Evolutionary conservation across 2,329 filamentous ascomycete genomes (phyloP), one percentile per base, ranked within the genome.

Genomic region (Alternaria tenuissima): DNA sequence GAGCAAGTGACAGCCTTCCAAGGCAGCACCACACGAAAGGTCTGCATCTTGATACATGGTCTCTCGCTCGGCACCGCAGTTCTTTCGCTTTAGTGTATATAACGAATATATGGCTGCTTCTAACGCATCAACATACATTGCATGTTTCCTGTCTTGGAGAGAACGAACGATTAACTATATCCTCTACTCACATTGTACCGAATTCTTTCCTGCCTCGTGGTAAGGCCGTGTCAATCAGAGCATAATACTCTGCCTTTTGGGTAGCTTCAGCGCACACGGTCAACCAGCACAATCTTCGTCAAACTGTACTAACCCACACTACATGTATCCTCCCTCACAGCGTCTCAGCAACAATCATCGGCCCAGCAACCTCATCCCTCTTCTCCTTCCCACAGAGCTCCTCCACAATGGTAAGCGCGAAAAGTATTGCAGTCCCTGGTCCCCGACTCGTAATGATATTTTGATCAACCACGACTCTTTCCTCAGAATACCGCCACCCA

Each of bases 291-390:
- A 26, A 7, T 26, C 24, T 26, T 26, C 24, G 2, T 26, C 24
- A 26, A 26, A 26, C 5, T 26, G 24, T 26, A 26, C 34, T n/a
- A 38, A 14, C 36, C n/a, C n/a, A 39, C 36, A 39, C 3, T 12
- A 20, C n/a, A 22, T 26, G 5, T 7, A n/a, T 12, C 24, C 5
- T 20, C 14, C n/a, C 49, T 61, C 55, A 76, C 41, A 76, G 32
- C 2, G 62, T 70, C 52, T 70, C 63, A 32, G 72, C 69, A 39
- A 82, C 74, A 63, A 86, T 76, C 72, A 83, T 81, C 44, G 85
- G 79, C 28, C 81, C 80, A 28, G 84, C 78, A 47, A 85, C 80
- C 8, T 82, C 83, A 28, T 84, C 82, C 54, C 80, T 80, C 71
- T 80, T 84, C 76, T 81, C 81, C 56, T 75, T 78, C 22, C 81